These are phyloP conservation scores for Colletotrichum sp. DNA, from an alignment of 2,329 filamentous ascomycete species.

Conservation along the genomic window DNA sequence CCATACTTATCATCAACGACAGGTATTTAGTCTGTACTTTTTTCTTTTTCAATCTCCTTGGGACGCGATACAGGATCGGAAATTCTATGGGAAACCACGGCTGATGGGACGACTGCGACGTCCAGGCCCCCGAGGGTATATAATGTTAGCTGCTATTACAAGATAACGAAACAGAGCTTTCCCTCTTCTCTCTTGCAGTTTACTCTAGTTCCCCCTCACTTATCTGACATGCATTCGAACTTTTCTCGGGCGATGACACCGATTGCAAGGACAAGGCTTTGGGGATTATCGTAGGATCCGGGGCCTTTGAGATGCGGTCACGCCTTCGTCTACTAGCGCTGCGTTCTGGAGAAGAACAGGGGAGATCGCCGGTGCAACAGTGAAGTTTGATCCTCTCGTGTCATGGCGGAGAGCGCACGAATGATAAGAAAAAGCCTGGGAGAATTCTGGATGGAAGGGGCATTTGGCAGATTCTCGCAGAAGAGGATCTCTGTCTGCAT, in stretches of 20 bases:
- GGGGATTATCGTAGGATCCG: neutral
- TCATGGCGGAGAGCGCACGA: neutral
- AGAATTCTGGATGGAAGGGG: neutral
- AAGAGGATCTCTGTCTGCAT: neutral
- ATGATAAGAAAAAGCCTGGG: neutral
- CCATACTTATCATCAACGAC: neutral
- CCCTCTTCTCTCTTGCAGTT: neutral
- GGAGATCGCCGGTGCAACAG: neutral
- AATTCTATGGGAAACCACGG: neutral
- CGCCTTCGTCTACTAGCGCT: neutral
- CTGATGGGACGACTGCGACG: neutral
- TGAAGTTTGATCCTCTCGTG: neutral
- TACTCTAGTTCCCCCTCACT: neutral
- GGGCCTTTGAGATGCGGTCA: neutral
- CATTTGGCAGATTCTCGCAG: neutral
- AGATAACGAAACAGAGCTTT: conserved; percentile 4
- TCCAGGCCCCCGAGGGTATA: neutral
- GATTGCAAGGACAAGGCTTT: conserved; percentile 9
- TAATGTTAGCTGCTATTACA: conserved; percentile 17
- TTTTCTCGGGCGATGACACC: neutral
- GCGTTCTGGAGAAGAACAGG: neutral
- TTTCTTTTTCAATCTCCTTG: neutral
- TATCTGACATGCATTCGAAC: neutral
- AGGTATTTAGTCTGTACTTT: conserved; percentile 9
- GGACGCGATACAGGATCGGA: conserved; percentile 2